phyloP scores from a whole-genome alignment of 352 stramenopile species.

The Phytopythium boreale region DNA sequence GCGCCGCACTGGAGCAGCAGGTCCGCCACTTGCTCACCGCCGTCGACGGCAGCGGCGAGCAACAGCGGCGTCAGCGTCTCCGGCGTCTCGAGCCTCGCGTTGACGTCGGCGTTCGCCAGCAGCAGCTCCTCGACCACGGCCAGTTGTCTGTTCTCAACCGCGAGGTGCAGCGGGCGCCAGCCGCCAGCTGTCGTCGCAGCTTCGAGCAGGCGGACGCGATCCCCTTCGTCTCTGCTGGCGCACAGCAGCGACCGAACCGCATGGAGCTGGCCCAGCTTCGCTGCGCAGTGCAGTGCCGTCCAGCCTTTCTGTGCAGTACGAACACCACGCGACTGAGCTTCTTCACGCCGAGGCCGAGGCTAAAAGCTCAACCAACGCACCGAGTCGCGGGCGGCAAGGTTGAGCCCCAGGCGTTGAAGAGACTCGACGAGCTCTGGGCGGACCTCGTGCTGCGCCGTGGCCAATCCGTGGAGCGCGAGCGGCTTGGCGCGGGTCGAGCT shows the following conservation, averaged over 20 bases:
- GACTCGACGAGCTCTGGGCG: constrained; percentile 19
- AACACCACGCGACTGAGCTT: too few relatives aligned
- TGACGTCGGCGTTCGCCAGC: constrained; percentile 21
- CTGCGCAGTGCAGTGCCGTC: constrained; percentile 37
- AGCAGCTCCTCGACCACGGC: constrained; percentile 33
- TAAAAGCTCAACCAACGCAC: constrained; percentile 12
- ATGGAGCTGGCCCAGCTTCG: constrained; percentile 21
- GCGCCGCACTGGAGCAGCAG: constrained; percentile 37
- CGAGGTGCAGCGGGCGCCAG: constrained; percentile 39
- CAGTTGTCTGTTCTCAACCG: constrained; percentile 21
- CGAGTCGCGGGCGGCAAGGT: constrained; percentile 22
- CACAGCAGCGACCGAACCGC: constrained; percentile 21
- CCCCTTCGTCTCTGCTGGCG: not conserved
- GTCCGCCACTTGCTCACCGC: constrained; percentile 21
- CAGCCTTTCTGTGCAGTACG: constrained; percentile 18
- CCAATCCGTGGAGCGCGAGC: constrained; percentile 28
- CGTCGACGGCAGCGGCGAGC: constrained; percentile 20
- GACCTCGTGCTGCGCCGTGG: constrained; percentile 18
- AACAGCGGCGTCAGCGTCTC: constrained; percentile 33
- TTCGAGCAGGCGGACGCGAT: constrained; percentile 3
- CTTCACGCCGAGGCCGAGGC: not conserved
- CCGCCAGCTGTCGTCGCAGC: constrained; percentile 17
- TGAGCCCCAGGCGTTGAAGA: constrained; percentile 18
- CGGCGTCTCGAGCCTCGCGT: constrained; percentile 18
- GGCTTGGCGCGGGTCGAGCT: constrained; percentile 16